Conservation (phyloP, 2,329 filamentous ascomycete genomes). For the Trichoderma asperellum region DNA sequence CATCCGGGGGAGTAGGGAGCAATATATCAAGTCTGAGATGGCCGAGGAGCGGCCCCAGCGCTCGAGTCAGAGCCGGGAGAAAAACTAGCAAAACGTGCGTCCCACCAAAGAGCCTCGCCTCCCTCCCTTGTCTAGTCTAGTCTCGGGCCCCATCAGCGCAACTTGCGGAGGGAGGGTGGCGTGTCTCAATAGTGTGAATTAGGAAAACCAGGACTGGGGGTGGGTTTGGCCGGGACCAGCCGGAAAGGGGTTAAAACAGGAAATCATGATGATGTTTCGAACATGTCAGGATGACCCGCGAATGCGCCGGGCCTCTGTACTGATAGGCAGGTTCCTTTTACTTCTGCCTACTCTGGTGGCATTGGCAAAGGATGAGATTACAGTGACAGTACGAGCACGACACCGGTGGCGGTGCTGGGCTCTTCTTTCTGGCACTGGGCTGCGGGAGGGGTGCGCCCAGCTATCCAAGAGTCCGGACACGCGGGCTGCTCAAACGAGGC, state of each 20-base stretch:
- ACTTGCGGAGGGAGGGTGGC: neutral
- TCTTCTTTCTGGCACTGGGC: neutral
- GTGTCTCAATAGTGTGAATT: neutral
- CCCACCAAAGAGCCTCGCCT: conserved; percentile 27
- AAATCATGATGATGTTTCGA: conserved; percentile 24
- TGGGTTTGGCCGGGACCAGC: conserved; percentile 28
- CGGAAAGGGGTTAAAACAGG: conserved; percentile 26
- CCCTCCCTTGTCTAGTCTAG: conserved; percentile 15
- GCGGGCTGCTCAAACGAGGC: neutral
- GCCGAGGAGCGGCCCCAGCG: conserved; percentile 20
- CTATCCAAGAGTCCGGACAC: neutral
- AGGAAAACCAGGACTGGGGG: neutral
- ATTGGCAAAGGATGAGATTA: neutral
- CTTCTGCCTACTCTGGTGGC: neutral
- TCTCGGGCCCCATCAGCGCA: conserved; percentile 1
- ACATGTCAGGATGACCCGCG: conserved; percentile 29
- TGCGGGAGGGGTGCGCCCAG: neutral
- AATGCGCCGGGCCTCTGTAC: neutral
- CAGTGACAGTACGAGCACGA: neutral
- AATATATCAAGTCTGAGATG: conserved; percentile 17
- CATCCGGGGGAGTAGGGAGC: conserved; percentile 24
- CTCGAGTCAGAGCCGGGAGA: conserved; percentile 22
- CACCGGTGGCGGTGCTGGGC: neutral
- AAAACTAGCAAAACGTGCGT: conserved; percentile 18
- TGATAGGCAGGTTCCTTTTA: neutral